Percentiles rank a stretch among this genome's conserved stretches.
Evolutionary conservation across 2,329 filamentous ascomycete genomes (phyloP).

Genomic region (Tolypocladium cylindrosporum): DNA sequence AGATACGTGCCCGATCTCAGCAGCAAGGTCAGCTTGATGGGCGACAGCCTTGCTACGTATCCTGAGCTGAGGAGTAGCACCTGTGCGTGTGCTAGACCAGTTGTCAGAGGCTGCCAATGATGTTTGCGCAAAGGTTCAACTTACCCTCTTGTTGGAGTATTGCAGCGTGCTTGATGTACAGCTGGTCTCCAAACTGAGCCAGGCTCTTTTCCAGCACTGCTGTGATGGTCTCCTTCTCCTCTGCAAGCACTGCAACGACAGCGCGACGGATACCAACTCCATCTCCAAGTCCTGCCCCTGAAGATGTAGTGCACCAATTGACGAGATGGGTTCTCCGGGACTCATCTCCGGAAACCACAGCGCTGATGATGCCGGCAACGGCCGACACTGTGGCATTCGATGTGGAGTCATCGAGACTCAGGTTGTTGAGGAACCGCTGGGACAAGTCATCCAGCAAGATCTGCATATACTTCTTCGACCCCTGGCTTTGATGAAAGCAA

Average conservation of each 20-base stretch:
- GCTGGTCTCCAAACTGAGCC: conserved; percentile 67
- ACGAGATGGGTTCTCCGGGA: conserved; percentile 43
- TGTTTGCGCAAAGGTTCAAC: neutral
- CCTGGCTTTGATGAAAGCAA: conserved; percentile 16
- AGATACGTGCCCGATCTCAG: conserved; percentile 66
- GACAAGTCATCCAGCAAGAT: conserved; percentile 31
- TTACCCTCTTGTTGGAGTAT: conserved; percentile 81
- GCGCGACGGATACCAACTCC: conserved; percentile 58
- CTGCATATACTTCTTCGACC: conserved; percentile 15
- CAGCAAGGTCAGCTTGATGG: conserved; percentile 57
- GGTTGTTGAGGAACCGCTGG: conserved; percentile 27
- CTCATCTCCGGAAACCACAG: conserved; percentile 36
- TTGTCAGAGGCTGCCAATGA: conserved; percentile 9
- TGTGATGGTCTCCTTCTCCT: conserved; percentile 40
- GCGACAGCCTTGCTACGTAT: conserved; percentile 57
- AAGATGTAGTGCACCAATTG: conserved; percentile 54
- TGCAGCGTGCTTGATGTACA: conserved; percentile 79
- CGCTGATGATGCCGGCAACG: conserved; percentile 45
- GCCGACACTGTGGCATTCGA: conserved; percentile 39
- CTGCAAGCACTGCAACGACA: conserved; percentile 46
- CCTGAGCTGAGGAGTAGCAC: conserved; percentile 68
- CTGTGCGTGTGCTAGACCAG: conserved; percentile 65
- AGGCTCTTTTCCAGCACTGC: conserved; percentile 58
- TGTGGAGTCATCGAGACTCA: conserved; percentile 20
- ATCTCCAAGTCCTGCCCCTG: conserved; percentile 55